These are phyloP conservation scores for Pseudopyrenochaeta lycopersici DNA, from an alignment of 2,329 filamentous ascomycete genomes.

Conservation along the genomic window DNA sequence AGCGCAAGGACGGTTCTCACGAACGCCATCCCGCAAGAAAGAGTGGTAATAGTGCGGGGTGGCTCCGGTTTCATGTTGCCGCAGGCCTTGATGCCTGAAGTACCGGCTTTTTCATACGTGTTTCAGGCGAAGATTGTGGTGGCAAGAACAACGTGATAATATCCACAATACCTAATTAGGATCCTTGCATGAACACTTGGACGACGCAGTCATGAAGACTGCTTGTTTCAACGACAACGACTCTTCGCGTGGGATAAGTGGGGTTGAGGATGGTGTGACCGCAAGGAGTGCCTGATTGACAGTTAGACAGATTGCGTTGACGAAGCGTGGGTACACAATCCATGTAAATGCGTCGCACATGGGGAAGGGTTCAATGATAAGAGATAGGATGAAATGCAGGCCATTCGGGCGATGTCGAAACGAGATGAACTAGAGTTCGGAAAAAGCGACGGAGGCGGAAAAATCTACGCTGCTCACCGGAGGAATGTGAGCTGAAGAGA, in stretches of 20 bases:
- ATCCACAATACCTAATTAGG: slow-evolving; percentile 4
- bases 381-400: not conserved
- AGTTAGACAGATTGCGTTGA: slow-evolving; percentile 8
- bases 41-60: not conserved
- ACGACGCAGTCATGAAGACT: slow-evolving; percentile 1
- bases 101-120: slow-evolving; percentile 3
- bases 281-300: slow-evolving; percentile 9
- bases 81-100: not conserved
- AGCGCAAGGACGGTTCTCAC: not conserved
- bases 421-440: not conserved
- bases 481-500: not conserved
- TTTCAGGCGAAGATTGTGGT: slow-evolving; percentile 13
- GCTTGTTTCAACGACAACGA: slow-evolving; percentile 4
- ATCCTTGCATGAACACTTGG: slow-evolving; percentile 12
- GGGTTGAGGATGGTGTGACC: not conserved
- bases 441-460: not conserved
- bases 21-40: not conserved
- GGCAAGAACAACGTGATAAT: slow-evolving; percentile 1
- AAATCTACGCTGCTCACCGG: not conserved
- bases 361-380: not conserved
- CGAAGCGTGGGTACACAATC: slow-evolving; percentile 1
- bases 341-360: not conserved
- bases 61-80: no score
- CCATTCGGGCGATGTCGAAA: not conserved
- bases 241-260: slow-evolving; percentile 10